Conservation (phyloP, 345 rosid genomes). For the Rhodamnia argentea region DNA sequence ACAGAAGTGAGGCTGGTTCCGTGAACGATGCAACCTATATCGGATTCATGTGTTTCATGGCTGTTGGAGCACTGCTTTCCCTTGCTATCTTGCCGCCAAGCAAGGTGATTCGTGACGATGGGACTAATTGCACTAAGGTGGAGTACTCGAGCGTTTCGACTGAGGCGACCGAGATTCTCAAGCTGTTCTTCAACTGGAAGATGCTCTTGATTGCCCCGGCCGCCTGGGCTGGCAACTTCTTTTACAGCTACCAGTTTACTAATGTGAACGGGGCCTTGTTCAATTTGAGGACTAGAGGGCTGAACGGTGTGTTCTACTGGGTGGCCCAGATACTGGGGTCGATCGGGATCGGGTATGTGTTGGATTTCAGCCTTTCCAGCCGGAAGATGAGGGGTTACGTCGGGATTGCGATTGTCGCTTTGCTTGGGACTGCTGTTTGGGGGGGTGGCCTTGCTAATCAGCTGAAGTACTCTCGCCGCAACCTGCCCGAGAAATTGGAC, state of each 20-base stretch:
- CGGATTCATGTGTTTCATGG: constrained; percentile 79
- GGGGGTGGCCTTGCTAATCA: constrained; percentile 77
- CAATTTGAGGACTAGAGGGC: constrained; percentile 65
- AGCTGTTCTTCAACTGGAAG: constrained; percentile 46
- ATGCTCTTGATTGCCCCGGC: constrained; percentile 72
- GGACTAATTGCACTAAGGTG: constrained; percentile 28
- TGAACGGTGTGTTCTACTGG: constrained; percentile 85
- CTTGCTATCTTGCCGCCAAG: constrained; percentile 31
- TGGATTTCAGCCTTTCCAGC: constrained; percentile 72
- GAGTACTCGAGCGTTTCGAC: constrained; percentile 29
- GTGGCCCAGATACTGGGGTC: constrained; percentile 85
- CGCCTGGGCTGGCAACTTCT: constrained; percentile 88
- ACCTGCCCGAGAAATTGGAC: constrained; percentile 42
- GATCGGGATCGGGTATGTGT: constrained; percentile 37
- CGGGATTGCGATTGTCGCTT: constrained; percentile 51
- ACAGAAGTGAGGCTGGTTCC: constrained; percentile 19
- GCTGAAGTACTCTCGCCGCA: constrained; percentile 22
- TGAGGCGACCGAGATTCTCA: constrained; percentile 25
- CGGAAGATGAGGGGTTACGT: constrained; percentile 58
- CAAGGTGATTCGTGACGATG: constrained; percentile 37
- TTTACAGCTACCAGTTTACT: constrained; percentile 71
- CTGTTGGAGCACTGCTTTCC: constrained; percentile 40
- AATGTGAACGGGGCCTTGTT: constrained; percentile 56
- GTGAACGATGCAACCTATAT: constrained; percentile 47
- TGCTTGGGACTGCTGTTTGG: constrained; percentile 62